Conservation (phyloP, 2,329 filamentous ascomycete genomes). For the Penicillium verrucosum region DNA sequence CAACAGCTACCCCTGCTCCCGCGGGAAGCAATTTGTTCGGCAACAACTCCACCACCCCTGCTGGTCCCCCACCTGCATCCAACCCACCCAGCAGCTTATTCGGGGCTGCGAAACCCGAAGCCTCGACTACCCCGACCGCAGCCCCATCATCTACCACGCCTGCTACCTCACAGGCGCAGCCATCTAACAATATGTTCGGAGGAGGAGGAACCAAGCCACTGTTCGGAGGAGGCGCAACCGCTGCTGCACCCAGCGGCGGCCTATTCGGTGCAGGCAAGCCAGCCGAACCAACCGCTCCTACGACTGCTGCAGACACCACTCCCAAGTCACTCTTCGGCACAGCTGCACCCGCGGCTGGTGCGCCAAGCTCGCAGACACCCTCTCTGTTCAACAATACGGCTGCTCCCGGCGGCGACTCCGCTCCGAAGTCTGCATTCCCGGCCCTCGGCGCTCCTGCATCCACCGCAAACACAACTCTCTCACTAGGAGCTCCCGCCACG, state of each 20-base stretch:
- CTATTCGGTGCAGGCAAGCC: slow-evolving; percentile 34
- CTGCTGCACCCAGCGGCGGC: slow-evolving; percentile 24
- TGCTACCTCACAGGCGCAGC: slow-evolving; percentile 29
- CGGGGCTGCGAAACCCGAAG: slow-evolving; percentile 26
- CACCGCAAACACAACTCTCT: slow-evolving; percentile 15
- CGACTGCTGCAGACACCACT: slow-evolving; percentile 23
- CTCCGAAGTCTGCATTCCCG: slow-evolving; percentile 29
- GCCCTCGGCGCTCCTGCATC: slow-evolving; percentile 19
- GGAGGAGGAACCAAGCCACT: slow-evolving; percentile 26
- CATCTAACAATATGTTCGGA: slow-evolving; percentile 32
- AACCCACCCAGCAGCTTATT: slow-evolving; percentile 28
- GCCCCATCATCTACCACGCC: slow-evolving; percentile 27
- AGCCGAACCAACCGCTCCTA: slow-evolving; percentile 27
- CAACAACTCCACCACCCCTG: slow-evolving; percentile 49
- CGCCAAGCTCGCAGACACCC: slow-evolving; percentile 21
- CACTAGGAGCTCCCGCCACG: slow-evolving; percentile 26
- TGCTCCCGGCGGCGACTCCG: slow-evolving; percentile 23
- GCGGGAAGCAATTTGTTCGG: slow-evolving; percentile 36
- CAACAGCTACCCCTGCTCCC: slow-evolving; percentile 38
- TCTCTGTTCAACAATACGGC: slow-evolving; percentile 32
- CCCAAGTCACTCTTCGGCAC: slow-evolving; percentile 31
- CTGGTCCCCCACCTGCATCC: slow-evolving; percentile 45
- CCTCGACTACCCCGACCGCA: slow-evolving; percentile 20
- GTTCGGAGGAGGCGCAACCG: slow-evolving; percentile 21
- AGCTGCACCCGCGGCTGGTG: slow-evolving; percentile 16